Evolutionary conservation across 495 filamentous ascomycete genomes (phyloP), one percentile per base, ranked within the genome.

Genomic region (Cairneyella variabilis): DNA sequence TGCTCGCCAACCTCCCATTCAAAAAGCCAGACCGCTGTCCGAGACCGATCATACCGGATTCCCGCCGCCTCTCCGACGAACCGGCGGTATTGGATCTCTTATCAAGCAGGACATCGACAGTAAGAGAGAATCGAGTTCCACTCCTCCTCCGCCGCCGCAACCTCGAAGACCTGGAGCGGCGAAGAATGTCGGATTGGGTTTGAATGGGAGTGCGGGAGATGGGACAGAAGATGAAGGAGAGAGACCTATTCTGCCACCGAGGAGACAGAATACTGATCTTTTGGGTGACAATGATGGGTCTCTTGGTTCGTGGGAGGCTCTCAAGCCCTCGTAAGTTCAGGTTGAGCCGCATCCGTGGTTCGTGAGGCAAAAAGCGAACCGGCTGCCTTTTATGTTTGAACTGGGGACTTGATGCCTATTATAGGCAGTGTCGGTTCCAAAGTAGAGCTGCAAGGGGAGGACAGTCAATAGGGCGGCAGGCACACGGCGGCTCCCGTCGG

Each of bases 181-280:
- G 20, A 54, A 25, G 34, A 56, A 41, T 16, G 46, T 18, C 6
- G n/a, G n/a, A n/a, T 7, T 7, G 6, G 25, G 28, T 8, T 18
- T 25, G 2, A 48, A 44, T 39, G 22, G 23, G 9, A 17, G 30
- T 20, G 9, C 23, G n/a, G 28, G 25, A 25, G 40, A 48, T 21
- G 41, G 27, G 27, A 32, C n/a, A 16, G 48, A 48, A 14, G 61
- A 60, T 20, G 56, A 62, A 12, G 53, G 39, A 5, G 39, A 40
- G 2, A 43, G 39, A 47, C 62, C 62, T 20, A 26, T 17, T 28
- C 28, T 64, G 18, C 62, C 62, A 0, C 59, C 62, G n/a, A 45
- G 61, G 39, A 34, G 52, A 18, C 51, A 36, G 23, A 48, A 41
- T 17, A 48, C 27, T 16, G 62, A 64, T 58, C 36, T 64, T 17